These are phyloP conservation scores for Plasmodium chabaudi DNA, from an alignment of 169 alveolate species.

Conservation along the genomic window DNA sequence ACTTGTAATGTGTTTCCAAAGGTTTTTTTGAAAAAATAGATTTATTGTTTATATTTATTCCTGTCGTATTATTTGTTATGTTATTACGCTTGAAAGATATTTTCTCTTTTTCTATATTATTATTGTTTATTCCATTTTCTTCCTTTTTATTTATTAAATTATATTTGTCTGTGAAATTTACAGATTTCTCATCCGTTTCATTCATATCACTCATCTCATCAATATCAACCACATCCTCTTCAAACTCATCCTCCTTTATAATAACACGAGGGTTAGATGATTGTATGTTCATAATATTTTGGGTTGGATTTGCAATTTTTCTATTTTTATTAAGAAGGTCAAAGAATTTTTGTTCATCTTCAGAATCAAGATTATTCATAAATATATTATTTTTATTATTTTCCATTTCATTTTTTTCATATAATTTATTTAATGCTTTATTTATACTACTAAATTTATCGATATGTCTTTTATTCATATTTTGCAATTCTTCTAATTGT, in stretches of 20 bases:
- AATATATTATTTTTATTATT: constrained; percentile 40
- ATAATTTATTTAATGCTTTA: constrained; percentile 51
- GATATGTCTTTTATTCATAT: constrained; percentile 63
- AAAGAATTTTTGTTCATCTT: constrained; percentile 64
- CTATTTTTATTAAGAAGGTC: constrained; percentile 53
- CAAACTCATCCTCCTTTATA: constrained; percentile 24
- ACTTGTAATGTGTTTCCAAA: constrained; percentile 60
- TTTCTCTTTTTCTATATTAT: not conserved
- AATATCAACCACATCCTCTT: not conserved
- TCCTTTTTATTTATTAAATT: constrained; percentile 15
- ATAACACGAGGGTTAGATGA: constrained; percentile 5
- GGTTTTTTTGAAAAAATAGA: constrained; percentile 3
- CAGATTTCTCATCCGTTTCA: not conserved
- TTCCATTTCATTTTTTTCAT: constrained; percentile 51
- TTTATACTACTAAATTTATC: constrained; percentile 70
- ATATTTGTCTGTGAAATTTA: not conserved
- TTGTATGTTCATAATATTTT: not conserved
- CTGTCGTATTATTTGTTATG: constrained; percentile 2
- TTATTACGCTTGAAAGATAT: constrained; percentile 3
- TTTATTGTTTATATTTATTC: constrained; percentile 2
- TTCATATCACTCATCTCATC: not conserved
- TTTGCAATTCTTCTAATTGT: constrained; percentile 71
- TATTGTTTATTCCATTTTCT: not conserved
- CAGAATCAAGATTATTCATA: constrained; percentile 50
- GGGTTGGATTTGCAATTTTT: not conserved